Conservation (phyloP, 2,329 filamentous ascomycete species). For the Alternaria sp. region DNA sequence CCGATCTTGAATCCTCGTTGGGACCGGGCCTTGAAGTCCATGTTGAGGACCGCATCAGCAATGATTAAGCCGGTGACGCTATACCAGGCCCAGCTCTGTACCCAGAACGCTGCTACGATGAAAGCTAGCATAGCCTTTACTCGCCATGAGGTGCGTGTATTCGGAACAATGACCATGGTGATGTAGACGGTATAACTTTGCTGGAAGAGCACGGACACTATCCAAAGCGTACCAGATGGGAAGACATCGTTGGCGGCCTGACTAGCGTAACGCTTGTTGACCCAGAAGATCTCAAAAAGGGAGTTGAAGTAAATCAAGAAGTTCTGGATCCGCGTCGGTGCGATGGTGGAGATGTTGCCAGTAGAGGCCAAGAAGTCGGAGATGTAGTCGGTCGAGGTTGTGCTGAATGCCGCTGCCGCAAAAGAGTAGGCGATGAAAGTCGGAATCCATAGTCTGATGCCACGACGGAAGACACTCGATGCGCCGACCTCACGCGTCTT, state of each 20-base stretch:
- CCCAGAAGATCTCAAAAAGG: constrained; percentile 57
- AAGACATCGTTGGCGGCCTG: constrained; percentile 54
- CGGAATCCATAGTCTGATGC: constrained; percentile 52
- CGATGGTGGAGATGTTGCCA: constrained; percentile 48
- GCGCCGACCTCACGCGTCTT: constrained; percentile 46
- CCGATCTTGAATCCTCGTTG: constrained; percentile 22
- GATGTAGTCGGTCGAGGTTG: constrained; percentile 41
- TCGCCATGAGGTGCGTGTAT: constrained; percentile 52
- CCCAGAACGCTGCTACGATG: constrained; percentile 55
- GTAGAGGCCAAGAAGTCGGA: constrained; percentile 47
- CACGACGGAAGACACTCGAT: constrained; percentile 52
- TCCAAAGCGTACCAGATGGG: constrained; percentile 56
- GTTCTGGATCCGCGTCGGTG: constrained; percentile 45
- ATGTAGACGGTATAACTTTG: constrained; percentile 59
- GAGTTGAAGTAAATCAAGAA: constrained; percentile 55
- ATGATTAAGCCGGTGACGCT: constrained; percentile 58
- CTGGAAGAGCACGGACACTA: constrained; percentile 53
- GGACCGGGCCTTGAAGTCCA: constrained; percentile 45
- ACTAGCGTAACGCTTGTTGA: constrained; percentile 45
- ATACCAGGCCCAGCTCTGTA: constrained; percentile 57
- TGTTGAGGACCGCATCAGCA: constrained; percentile 52
- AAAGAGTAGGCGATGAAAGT: constrained; percentile 51
- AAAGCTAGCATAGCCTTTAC: constrained; percentile 50
- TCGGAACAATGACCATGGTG: constrained; percentile 56
- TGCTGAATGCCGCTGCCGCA: constrained; percentile 46